phyloP scores from a whole-genome alignment of 139 green algal genomes.

The Spirogloea muscicola region DNA sequence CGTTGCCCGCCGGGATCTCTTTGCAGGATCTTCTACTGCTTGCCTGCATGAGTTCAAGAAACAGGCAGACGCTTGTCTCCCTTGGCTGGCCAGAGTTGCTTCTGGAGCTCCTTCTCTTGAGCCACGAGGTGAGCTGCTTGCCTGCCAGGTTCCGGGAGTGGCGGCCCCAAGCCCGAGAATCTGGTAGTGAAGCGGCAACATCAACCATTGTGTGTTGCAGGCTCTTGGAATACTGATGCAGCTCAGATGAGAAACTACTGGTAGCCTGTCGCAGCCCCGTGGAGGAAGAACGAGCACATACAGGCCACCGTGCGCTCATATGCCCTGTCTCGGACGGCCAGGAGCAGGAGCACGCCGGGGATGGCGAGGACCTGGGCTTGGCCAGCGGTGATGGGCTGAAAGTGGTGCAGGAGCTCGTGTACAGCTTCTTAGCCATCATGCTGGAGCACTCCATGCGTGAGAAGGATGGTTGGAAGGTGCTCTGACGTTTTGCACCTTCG shows the following conservation, averaged over 20 bases:
- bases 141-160: too few species aligned
- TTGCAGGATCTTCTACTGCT: conserved; percentile 40
- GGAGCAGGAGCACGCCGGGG: neutral
- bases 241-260: too few species aligned
- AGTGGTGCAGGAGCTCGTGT: conserved; percentile 30
- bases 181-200: too few species aligned
- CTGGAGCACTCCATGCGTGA: conserved; percentile 25
- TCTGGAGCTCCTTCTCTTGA: conserved; percentile 34
- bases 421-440: conserved; percentile 17
- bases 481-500: too few species aligned
- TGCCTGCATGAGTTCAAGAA: neutral
- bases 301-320: too few species aligned
- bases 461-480: conserved; percentile 42
- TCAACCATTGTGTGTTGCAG: neutral
- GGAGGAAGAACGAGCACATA: too few species aligned
- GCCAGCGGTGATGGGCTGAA: neutral
- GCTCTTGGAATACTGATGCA: neutral
- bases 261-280: neutral
- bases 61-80: conserved; percentile 2
- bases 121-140: conserved; percentile 35
- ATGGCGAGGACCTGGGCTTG: neutral
- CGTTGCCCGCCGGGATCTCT: too few species aligned
- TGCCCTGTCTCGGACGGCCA: neutral
- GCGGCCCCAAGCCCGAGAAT: too few species aligned
- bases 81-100: conserved; percentile 43